phyloP scores from a whole-genome alignment of 1,139 yeast species.

The Nadsonia commutata region DNA sequence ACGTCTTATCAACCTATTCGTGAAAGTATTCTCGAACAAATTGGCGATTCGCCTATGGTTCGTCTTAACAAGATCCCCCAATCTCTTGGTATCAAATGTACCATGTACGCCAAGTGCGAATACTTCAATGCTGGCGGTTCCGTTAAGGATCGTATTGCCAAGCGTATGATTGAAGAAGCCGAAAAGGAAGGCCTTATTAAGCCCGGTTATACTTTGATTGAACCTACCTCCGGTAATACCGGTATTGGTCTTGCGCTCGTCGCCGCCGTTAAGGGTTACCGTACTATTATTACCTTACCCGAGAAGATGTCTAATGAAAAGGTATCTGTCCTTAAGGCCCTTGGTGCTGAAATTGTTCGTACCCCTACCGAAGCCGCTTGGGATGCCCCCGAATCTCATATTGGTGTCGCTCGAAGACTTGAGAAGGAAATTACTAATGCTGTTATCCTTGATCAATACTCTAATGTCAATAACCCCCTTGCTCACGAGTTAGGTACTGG shows the following conservation, averaged over 20 bases:
- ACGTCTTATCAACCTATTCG: slow-evolving; percentile 11
- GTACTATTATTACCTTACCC: slow-evolving; percentile 79
- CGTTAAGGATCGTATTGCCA: slow-evolving; percentile 47
- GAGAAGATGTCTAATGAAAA: slow-evolving; percentile 90
- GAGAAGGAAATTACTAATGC: slow-evolving; percentile 80
- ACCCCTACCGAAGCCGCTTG: slow-evolving; percentile 91
- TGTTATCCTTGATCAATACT: slow-evolving; percentile 73
- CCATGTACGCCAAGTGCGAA: slow-evolving; percentile 40
- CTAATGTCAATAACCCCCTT: slow-evolving; percentile 62
- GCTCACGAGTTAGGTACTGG: slow-evolving; percentile 85
- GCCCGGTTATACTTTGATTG: slow-evolving; percentile 77
- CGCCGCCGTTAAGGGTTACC: slow-evolving; percentile 77
- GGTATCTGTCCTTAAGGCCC: slow-evolving; percentile 74
- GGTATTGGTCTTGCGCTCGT: slow-evolving; percentile 83
- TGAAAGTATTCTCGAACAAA: slow-evolving; percentile 37
- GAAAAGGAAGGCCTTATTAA: slow-evolving; percentile 65
- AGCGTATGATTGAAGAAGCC: slow-evolving; percentile 67
- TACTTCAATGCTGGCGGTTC: slow-evolving; percentile 60
- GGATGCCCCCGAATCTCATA: slow-evolving; percentile 86
- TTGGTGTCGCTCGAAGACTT: slow-evolving; percentile 72
- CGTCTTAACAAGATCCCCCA: slow-evolving; percentile 65
- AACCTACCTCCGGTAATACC: slow-evolving; percentile 66
- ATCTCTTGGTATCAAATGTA: slow-evolving; percentile 57
- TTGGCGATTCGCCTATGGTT: slow-evolving; percentile 77
- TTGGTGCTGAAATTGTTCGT: slow-evolving; percentile 83